Conservation (phyloP, 192 early-diverging fungal species). For the Backusella circina region DNA sequence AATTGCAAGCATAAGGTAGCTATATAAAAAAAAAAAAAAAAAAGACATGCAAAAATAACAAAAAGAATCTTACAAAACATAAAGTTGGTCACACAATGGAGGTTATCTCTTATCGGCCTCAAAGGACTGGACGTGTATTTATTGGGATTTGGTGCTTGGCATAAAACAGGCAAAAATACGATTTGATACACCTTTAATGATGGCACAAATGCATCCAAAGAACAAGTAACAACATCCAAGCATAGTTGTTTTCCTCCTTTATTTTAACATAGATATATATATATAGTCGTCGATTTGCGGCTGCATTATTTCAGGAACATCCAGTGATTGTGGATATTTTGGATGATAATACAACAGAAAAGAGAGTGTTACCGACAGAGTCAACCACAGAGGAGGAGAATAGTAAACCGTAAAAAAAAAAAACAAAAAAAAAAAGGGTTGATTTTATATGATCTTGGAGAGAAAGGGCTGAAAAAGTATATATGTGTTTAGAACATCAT, state of each 20-base stretch:
- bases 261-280: slow-evolving; percentile 36
- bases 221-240: slow-evolving; percentile 60
- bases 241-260: too few species aligned
- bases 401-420: not conserved
- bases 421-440: too few species aligned
- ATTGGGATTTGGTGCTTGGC: slow-evolving; percentile 79
- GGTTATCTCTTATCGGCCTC: slow-evolving; percentile 77
- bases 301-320: slow-evolving; percentile 44
- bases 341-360: slow-evolving; percentile 14
- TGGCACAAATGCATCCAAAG: slow-evolving; percentile 77
- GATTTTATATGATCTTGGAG: not conserved
- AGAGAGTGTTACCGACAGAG: slow-evolving; percentile 22
- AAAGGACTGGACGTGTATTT: slow-evolving; percentile 76
- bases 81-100: slow-evolving; percentile 80
- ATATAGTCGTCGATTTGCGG: slow-evolving; percentile 44
- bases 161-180: slow-evolving; percentile 50
- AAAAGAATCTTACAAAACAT: not conserved
- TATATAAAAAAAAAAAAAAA: not conserved
- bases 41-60: not conserved
- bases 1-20: slow-evolving; percentile 75
- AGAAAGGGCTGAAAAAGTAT: not conserved
- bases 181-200: slow-evolving; percentile 67
- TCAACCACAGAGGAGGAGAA: not conserved
- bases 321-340: slow-evolving; percentile 46
- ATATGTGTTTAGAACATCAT: not conserved